Evolutionary conservation across 805 yeast species (phyloP), one percentile per base, ranked within the genome.

Genomic region (Saccharomycopsis microspora): DNA sequence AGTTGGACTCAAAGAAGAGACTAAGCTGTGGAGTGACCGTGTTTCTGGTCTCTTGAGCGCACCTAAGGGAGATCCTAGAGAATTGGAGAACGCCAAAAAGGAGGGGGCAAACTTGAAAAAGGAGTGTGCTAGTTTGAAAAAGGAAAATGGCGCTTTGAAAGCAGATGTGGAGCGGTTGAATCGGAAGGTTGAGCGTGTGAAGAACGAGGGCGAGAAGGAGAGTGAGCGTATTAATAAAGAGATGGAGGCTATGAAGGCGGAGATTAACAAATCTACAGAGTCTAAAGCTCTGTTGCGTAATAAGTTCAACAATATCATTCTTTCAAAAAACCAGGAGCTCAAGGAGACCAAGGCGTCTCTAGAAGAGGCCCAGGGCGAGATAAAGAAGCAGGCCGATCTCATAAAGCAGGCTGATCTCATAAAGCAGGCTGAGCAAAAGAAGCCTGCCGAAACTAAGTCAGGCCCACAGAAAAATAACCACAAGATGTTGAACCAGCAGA

Each of bases 1-100:
- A 39, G 60, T 61, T 40, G 60, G 75, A 30, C 57, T 71, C 5
- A 64, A 65, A 37, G 76, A 76, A 52, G 86, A 83, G 51, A 68
- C 70, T 45, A 74, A 72, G n/a, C 67, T 76, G 29, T 76, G 85
- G 78, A 77, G 75, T 60, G 64, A 62, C 9, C 70, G 78, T 51
- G 62, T 77, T 5, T 72, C 72, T 46, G 74, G 71, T 45, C 61
- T 75, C 41, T 51, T 73, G 52, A 66, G 65, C 47, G 71, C 67
- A 45, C 68, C 67, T 42, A 68, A 72, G 11, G 59, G 72, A 46
- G 77, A 72, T 57, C 76, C 78, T 5, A 67, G 58, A 4, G 75
- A 72, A 50, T 61, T 67, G 49, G 61, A 63, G n/a, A 19, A 19
- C 19, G 19, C 19, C 19, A 19, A 19, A 19, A 19, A 19, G 19